Evolutionary conservation across 1,284 basidiomycete genomes (phyloP), one percentile per base, ranked within the genome.

Genomic region (Puccinia coronata): DNA sequence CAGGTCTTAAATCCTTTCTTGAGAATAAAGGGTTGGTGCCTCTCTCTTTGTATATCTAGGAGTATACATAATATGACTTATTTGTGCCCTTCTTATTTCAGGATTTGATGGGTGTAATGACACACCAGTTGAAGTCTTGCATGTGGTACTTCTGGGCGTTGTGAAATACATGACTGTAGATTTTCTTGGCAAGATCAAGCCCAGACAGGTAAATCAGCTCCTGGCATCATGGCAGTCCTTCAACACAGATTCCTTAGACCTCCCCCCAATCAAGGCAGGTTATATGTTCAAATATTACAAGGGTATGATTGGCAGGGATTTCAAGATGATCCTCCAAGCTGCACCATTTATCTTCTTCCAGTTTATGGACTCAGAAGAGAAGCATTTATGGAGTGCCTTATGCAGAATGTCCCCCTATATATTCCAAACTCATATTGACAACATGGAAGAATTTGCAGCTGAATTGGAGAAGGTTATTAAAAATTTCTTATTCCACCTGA

Each of bases 161-260:
- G 84, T 87, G 12, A 88, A 88, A 82, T 88, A 88, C 72, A 84
- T 87, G 36, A 88, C 87, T 87, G 82, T 85, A 0, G 87, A 88
- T 82, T 84, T 84, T 0, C 83, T 87, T 0, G 65, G 81, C 6
- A 75, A 82, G 1, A 83, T 83, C 14, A 84, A 82, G 39, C 59
- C 81, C 2, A 43, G 71, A 4, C 39, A 82, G 14, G 84, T 83
- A 73, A 59, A 82, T 12, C 39, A 83, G 0, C 82, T 87, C 0
- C 83, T 79, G 18, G 83, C 84, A 5, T 82, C 84, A 0, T 84
- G 87, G 0, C 70, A 70, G 0, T 84, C 82, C 2, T 65, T 65
- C 39, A 39, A 39, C 6, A 65, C 61, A 5, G 61, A 65, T 65
- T 36, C 34, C 1, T 28, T 39, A 86, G 16, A 83, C 86, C 51